These are phyloP conservation scores for Linaria vulgaris DNA, from an alignment of 257 asterid genomes.

Conservation along the genomic window DNA sequence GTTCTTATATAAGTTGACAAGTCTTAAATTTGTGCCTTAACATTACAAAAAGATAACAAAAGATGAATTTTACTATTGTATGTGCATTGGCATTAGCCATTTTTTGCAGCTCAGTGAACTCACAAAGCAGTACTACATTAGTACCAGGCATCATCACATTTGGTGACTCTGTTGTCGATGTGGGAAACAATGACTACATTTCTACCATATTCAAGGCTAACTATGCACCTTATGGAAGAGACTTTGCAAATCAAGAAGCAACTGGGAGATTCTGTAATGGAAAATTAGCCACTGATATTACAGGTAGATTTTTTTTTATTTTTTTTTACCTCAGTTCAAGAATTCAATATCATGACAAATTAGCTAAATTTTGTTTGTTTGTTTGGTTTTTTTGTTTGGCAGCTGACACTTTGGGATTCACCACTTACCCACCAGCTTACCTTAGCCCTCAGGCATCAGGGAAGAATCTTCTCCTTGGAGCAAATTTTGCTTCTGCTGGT, in stretches of 20 bases:
- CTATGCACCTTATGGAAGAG: conserved; percentile 64
- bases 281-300: conserved; percentile 59
- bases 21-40: too few relatives aligned
- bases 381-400: conserved; percentile 20
- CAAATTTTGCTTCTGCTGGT: conserved; percentile 93
- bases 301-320: conserved; percentile 30
- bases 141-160: conserved; percentile 55
- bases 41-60: too few relatives aligned
- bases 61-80: conserved; percentile 14
- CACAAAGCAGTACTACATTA: conserved; percentile 30
- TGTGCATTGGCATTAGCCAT: conserved; percentile 27
- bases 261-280: conserved; percentile 71
- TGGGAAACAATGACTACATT: conserved; percentile 49
- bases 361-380: background rate
- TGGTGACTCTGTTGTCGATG: conserved; percentile 58
- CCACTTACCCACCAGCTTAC: conserved; percentile 67
- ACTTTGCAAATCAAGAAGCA: conserved; percentile 38
- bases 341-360: background rate
- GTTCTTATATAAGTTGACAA: too few relatives aligned
- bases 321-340: background rate
- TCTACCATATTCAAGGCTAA: conserved; percentile 48
- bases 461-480: conserved; percentile 68
- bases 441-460: conserved; percentile 97
- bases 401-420: conserved; percentile 89
- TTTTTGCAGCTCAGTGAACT: conserved; percentile 19